Percentiles rank a stretch among this genome's conserved stretches.
Evolutionary conservation across 192 early-diverging fungal genomes (phyloP).

Genomic region (Jimgerdemannia lactiflua): DNA sequence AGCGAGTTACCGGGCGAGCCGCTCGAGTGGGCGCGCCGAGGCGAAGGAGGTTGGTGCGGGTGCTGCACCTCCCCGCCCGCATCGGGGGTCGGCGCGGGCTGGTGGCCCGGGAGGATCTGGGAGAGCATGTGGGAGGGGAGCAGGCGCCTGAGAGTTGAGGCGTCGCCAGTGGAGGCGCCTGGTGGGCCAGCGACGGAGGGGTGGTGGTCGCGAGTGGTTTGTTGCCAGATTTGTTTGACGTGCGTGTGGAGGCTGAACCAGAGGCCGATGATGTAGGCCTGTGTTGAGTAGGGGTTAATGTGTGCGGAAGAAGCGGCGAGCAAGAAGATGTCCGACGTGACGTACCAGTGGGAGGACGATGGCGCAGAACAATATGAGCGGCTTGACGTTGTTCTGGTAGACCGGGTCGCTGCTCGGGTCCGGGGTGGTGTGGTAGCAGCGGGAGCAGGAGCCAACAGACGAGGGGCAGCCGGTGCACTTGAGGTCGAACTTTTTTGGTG

Average conservation of each 20-base stretch:
- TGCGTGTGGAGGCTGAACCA: conserved; percentile 95
- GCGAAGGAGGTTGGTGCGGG: conserved; percentile 17
- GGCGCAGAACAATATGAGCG: conserved; percentile 87
- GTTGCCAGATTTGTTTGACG: conserved; percentile 71
- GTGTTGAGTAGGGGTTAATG: conserved; percentile 17
- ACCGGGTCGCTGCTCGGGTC: conserved; percentile 77
- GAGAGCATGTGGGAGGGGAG: conserved; percentile 35
- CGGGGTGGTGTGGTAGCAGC: conserved; percentile 60
- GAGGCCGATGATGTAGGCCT: conserved; percentile 87
- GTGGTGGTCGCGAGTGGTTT: conserved; percentile 34
- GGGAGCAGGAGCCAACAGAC: conserved; percentile 38
- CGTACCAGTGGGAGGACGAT: conserved; percentile 68
- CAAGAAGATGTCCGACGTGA: conserved; percentile 82
- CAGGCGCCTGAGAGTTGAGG: conserved; percentile 34
- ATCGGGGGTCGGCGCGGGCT: neutral
- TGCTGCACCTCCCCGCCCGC: no score
- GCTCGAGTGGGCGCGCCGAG: conserved; percentile 11
- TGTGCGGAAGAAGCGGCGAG: conserved; percentile 75
- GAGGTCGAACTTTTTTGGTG: conserved; percentile 46
- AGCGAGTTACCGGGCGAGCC: neutral
- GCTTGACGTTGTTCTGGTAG: conserved; percentile 73
- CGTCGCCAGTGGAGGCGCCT: conserved; percentile 14
- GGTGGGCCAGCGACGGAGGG: conserved; percentile 1
- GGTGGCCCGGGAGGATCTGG: conserved; percentile 27
- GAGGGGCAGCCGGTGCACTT: conserved; percentile 49